Evolutionary conservation across 1,139 yeast genomes (phyloP).

Genomic region (Suhomyces guaymorum): DNA sequence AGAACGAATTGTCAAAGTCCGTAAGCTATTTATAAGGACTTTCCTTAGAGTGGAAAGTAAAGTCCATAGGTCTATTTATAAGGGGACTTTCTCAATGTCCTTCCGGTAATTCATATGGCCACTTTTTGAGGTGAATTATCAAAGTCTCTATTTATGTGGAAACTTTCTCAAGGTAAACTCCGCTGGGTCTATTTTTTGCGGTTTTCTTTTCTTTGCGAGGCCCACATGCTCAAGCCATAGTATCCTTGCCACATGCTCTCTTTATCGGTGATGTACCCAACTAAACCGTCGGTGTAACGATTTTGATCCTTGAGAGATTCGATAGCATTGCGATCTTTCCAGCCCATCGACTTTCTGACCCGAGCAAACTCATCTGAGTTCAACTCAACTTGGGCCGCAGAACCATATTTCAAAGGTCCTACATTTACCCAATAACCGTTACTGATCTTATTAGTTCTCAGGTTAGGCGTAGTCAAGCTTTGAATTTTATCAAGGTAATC

Average conservation of each 20-base stretch:
- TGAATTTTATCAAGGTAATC: constrained; percentile 68
- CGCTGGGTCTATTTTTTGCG: background rate
- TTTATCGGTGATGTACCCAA: constrained; percentile 61
- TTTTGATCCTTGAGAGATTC: constrained; percentile 32
- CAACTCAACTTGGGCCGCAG: constrained; percentile 78
- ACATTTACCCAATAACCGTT: constrained; percentile 74
- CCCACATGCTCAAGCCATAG: constrained; percentile 63
- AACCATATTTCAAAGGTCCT: constrained; percentile 88
- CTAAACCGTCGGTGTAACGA: constrained; percentile 22
- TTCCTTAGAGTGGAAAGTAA: too few relatives aligned
- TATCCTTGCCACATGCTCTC: constrained; percentile 75
- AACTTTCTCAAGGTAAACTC: background rate
- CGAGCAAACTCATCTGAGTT: constrained; percentile 60
- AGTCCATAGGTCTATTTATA: too few relatives aligned
- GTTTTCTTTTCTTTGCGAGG: constrained; percentile 29
- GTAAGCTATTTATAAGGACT: too few relatives aligned
- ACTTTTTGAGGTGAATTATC: too few relatives aligned
- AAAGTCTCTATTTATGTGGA: too few relatives aligned
- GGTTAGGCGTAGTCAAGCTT: constrained; percentile 40
- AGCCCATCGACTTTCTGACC: constrained; percentile 58
- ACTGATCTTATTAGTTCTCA: constrained; percentile 21
- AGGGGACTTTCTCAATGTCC: too few relatives aligned
- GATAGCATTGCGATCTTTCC: constrained; percentile 53
- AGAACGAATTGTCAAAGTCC: too few relatives aligned
- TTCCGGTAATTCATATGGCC: too few relatives aligned